A percentile compares a stretch with the other conserved stretches of the same genome.
Evolutionary conservation across 805 yeast genomes (phyloP).

Genomic region (Saturnispora quitensis): DNA sequence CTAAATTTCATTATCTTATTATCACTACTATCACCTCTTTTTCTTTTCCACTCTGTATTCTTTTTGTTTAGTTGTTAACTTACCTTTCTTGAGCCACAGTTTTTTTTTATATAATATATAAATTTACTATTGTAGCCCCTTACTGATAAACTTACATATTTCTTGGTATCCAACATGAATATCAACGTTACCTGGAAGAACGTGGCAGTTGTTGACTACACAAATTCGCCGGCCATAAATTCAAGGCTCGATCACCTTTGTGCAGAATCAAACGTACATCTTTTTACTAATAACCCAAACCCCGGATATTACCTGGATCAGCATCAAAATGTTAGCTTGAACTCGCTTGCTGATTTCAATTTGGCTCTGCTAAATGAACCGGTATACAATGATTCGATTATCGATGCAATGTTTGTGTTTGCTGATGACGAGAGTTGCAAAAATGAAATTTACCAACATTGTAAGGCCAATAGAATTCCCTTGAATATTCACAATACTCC

Average conservation of each 20-base stretch:
- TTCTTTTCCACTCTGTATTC: not conserved
- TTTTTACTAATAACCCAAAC: not conserved
- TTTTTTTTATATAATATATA: not conserved
- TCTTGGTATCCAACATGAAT: constrained; percentile 13
- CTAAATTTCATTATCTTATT: not conserved
- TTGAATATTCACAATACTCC: constrained; percentile 71
- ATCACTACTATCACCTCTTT: not conserved
- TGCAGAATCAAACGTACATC: not conserved
- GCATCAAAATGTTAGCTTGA: not conserved
- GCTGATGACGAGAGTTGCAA: not conserved
- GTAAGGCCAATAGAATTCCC: constrained; percentile 65
- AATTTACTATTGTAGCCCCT: not conserved
- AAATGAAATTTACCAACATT: constrained; percentile 35
- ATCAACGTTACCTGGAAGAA: constrained; percentile 8
- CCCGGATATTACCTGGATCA: not conserved
- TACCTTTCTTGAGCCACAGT: not conserved
- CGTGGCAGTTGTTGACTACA: not conserved
- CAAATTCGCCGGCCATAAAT: not conserved
- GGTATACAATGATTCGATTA: not conserved
- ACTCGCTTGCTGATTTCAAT: not conserved
- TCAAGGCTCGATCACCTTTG: constrained; percentile 1
- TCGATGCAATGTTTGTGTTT: constrained; percentile 3
- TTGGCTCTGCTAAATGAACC: not conserved
- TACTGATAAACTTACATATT: not conserved
- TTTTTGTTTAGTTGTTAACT: not conserved